These are phyloP conservation scores for Torulaspora globosa DNA, from an alignment of 1,139 yeast genomes.

Conservation along the genomic window DNA sequence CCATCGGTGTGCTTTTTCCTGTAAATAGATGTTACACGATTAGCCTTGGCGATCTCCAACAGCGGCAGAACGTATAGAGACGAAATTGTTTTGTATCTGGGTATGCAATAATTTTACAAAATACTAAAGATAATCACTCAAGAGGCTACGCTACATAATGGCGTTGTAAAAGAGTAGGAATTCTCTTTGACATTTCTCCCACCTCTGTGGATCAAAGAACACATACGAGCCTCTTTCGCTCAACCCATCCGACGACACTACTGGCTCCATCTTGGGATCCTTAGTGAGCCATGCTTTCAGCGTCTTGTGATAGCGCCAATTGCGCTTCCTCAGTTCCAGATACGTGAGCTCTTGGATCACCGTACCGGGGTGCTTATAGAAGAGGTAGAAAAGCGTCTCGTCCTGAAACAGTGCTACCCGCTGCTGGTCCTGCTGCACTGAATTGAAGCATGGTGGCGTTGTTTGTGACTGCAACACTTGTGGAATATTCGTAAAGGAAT, in stretches of 20 bases:
- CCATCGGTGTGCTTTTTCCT: neutral
- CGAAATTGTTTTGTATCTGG: constrained; percentile 6
- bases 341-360: constrained; percentile 92
- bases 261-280: constrained; percentile 86
- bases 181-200: constrained; percentile 92
- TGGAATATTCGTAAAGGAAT: constrained; percentile 41
- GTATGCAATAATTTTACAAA: constrained; percentile 5
- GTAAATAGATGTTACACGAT: constrained; percentile 5
- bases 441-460: constrained; percentile 36
- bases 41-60: constrained; percentile 1
- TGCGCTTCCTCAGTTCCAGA: constrained; percentile 78
- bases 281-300: constrained; percentile 95
- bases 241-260: constrained; percentile 62
- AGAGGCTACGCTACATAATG: constrained; percentile 36
- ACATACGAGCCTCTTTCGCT: constrained; percentile 95
- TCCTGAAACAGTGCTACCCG: constrained; percentile 77
- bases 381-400: constrained; percentile 88
- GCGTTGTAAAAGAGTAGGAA: constrained; percentile 64
- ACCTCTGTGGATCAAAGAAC: constrained; percentile 90
- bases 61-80: constrained; percentile 4
- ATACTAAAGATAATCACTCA: neutral
- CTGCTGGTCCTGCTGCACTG: constrained; percentile 53
- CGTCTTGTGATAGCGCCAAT: constrained; percentile 97
- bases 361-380: constrained; percentile 91
- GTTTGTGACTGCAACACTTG: constrained; percentile 33